Evolutionary conservation across 1,139 yeast genomes (phyloP).

Genomic region (Taiozyma onychis): DNA sequence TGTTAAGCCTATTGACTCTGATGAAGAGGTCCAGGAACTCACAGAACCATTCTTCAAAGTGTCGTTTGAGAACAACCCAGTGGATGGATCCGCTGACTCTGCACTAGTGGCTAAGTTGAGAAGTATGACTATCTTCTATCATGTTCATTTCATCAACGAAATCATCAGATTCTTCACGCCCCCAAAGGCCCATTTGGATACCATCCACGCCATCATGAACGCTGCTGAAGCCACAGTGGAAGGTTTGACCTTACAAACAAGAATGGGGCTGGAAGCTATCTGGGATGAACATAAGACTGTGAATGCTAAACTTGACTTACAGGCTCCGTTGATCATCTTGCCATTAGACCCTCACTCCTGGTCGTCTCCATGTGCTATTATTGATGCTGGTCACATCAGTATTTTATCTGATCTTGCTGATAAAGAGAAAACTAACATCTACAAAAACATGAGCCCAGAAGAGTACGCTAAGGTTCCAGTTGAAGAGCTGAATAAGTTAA

Average conservation of each 20-base stretch:
- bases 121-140: constrained; percentile 87
- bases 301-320: constrained; percentile 78
- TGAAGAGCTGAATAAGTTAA: constrained; percentile 61
- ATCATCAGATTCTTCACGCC: constrained; percentile 75
- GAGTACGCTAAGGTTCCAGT: constrained; percentile 72
- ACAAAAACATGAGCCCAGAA: constrained; percentile 58
- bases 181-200: constrained; percentile 79
- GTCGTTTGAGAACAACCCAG: constrained; percentile 79
- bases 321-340: constrained; percentile 87
- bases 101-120: constrained; percentile 65
- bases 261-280: constrained; percentile 90
- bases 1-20: constrained; percentile 55
- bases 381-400: constrained; percentile 96
- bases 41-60: constrained; percentile 69
- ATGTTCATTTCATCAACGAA: constrained; percentile 74
- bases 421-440: constrained; percentile 59
- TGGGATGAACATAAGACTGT: constrained; percentile 91
- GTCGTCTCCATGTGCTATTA: constrained; percentile 82
- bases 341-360: constrained; percentile 79
- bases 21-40: constrained; percentile 21
- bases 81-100: constrained; percentile 80
- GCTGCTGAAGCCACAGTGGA: constrained; percentile 96
- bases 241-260: constrained; percentile 82
- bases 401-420: constrained; percentile 79
- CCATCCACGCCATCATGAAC: constrained; percentile 85